Percentiles rank a stretch among this genome's conserved stretches.
These are phyloP conservation scores for Populus tremula DNA, from an alignment of 345 rosid species.

Conservation along the genomic window DNA sequence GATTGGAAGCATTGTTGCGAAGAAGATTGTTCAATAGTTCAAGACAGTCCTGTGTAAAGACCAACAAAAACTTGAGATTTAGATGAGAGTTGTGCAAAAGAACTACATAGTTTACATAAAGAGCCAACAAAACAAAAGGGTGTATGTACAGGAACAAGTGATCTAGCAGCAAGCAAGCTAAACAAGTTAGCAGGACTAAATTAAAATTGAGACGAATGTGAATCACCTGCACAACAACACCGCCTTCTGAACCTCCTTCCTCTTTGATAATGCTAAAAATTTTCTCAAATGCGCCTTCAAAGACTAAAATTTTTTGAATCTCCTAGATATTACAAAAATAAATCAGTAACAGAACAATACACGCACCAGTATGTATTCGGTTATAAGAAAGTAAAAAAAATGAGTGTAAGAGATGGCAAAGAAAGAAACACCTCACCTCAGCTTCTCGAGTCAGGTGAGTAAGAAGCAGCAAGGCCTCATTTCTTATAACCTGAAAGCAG, in stretches of 20 bases:
- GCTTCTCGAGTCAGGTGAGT: constrained; percentile 96
- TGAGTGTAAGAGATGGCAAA: not conserved
- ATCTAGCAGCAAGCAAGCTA: constrained; percentile 2
- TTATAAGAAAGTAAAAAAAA: not conserved
- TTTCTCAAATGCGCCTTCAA: constrained; percentile 97
- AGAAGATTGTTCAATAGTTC: constrained; percentile 91
- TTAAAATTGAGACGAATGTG: not conserved
- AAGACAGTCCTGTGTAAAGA: constrained; percentile 70
- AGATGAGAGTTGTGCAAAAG: not conserved
- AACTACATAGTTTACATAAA: not conserved
- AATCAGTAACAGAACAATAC: constrained; percentile 14
- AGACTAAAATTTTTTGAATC: constrained; percentile 96
- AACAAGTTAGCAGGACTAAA: not conserved
- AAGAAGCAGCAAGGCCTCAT: constrained; percentile 93
- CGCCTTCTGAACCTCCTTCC: constrained; percentile 98
- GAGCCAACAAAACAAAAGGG: not conserved
- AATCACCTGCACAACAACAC: constrained; percentile 95
- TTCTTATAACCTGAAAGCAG: constrained; percentile 74
- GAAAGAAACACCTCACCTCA: constrained; percentile 48
- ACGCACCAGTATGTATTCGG: not conserved
- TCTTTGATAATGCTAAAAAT: constrained; percentile 86
- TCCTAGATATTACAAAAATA: constrained; percentile 48
- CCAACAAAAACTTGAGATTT: not conserved
- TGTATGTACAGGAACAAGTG: not conserved
- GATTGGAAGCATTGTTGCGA: constrained; percentile 78